Conservation (phyloP, 2,329 filamentous ascomycete species). For the Hypoxylon sp. region DNA sequence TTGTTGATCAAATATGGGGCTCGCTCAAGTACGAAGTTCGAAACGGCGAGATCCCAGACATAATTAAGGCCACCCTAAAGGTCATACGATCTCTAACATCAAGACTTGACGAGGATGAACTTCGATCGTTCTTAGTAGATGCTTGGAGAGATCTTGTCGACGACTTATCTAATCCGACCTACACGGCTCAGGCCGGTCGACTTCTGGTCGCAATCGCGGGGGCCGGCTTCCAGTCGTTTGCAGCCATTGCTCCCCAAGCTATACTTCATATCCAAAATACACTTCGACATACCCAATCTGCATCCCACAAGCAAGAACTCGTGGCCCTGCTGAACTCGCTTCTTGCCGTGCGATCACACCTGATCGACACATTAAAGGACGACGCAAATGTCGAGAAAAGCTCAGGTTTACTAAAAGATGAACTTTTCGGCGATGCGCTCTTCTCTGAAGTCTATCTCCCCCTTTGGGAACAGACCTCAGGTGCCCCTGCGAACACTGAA, state of each 20-base stretch:
- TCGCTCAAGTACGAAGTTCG: slow-evolving; percentile 75
- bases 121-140: slow-evolving; percentile 63
- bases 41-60: slow-evolving; percentile 71
- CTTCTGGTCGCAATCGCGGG: slow-evolving; percentile 67
- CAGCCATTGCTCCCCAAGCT: slow-evolving; percentile 62
- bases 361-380: slow-evolving; percentile 39
- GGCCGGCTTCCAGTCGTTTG: slow-evolving; percentile 64
- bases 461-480: slow-evolving; percentile 48
- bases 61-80: slow-evolving; percentile 69
- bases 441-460: slow-evolving; percentile 51
- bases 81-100: slow-evolving; percentile 66
- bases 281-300: slow-evolving; percentile 65
- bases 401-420: slow-evolving; percentile 46
- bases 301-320: slow-evolving; percentile 66
- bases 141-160: slow-evolving; percentile 68
- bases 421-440: slow-evolving; percentile 52
- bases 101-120: slow-evolving; percentile 61
- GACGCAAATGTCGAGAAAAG: slow-evolving; percentile 6
- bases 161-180: slow-evolving; percentile 68
- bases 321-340: slow-evolving; percentile 66
- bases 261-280: slow-evolving; percentile 65
- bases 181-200: slow-evolving; percentile 67
- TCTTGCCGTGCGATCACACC: slow-evolving; percentile 54
- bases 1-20: slow-evolving; percentile 67
- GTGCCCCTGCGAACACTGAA: slow-evolving; percentile 39